Evolutionary conservation across 495 filamentous ascomycete genomes (phyloP), one percentile per base, ranked within the genome.

Genomic region (Aspergillus avenaceus): DNA sequence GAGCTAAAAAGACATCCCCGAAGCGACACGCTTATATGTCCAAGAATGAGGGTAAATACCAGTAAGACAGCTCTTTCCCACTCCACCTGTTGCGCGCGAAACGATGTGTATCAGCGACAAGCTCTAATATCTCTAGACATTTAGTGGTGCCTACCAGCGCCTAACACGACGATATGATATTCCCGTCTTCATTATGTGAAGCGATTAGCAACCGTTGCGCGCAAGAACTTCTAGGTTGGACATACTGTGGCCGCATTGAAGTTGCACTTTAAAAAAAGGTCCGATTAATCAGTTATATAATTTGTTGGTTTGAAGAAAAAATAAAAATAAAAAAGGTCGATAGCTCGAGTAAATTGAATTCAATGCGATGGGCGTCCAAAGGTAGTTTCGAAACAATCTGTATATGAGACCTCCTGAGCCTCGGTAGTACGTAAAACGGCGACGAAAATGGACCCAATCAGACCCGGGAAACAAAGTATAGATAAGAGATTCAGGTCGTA

Each of bases 21-120:
- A 38, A 7, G 12, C 8, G n/a, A n/a, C n/a, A n/a, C n/a, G n/a
- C n/a, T n/a, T n/a, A n/a, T n/a, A n/a, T n/a, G 12, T n/a, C 21
- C 12, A 47, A 8, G 23, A 25, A 14, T 18, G 28, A 14, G 25
- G 49, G 14, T 28, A 38, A 79, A 56, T 80, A 97, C 92, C 92
- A 72, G 93, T 97, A 57, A 97, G 78, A 77, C 93, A 97, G 65
- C 90, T 96, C 73, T 98, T 98, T 50, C 93, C 93, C 55, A 98
- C 93, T 61, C 93, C 93, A 69, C 93, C 91, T 95, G 59, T 55
- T 65, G 53, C 38, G 58, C 63, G 36, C 41, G 19, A 28, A 32
- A 26, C 0, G 19, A 21, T 18, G 41, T 28, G 37, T 14, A 52
- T 55, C 50, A 58, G 55, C 29, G 47, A 38, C 40, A 25, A 13